Conservation (phyloP, 768 basidiomycete species). For the Leccinum barrowsii region DNA sequence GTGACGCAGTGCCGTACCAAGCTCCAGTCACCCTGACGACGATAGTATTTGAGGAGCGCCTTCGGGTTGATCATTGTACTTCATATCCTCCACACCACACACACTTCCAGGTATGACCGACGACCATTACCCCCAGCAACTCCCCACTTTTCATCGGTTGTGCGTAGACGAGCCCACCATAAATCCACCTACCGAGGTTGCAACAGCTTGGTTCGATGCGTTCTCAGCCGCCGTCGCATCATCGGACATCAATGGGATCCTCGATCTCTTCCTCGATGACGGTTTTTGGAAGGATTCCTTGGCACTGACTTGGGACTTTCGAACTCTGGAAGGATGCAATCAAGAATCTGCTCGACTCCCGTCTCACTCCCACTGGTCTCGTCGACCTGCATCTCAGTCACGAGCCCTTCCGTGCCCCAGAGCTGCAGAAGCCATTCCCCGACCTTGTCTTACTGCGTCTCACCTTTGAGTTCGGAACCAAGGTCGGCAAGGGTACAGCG, state of each 20-base stretch:
- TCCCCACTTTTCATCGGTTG: constrained; percentile 28
- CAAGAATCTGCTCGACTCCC: constrained; percentile 37
- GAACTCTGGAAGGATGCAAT: constrained; percentile 43
- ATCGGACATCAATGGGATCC: constrained; percentile 13
- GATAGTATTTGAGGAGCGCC: neutral
- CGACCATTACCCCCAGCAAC: constrained; percentile 19
- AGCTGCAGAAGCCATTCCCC: constrained; percentile 40
- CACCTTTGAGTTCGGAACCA: constrained; percentile 52
- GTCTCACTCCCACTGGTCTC: constrained; percentile 28
- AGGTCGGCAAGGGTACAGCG: constrained; percentile 48
- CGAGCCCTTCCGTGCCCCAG: constrained; percentile 24
- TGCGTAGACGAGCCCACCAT: constrained; percentile 20
- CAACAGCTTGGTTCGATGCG: constrained; percentile 22
- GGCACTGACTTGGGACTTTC: constrained; percentile 54
- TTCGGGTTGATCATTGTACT: neutral
- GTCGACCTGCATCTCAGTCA: constrained; percentile 17
- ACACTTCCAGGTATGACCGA: constrained; percentile 15
- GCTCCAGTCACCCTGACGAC: neutral
- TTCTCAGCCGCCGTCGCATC: constrained; percentile 25
- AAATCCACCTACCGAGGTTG: constrained; percentile 18
- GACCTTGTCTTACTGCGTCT: constrained; percentile 58
- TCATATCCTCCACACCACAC: neutral
- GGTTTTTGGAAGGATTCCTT: constrained; percentile 52
- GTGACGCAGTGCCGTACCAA: neutral
- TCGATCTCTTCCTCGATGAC: constrained; percentile 28